Conservation (phyloP, 345 rosid species). For the Linum usitatissimum region DNA sequence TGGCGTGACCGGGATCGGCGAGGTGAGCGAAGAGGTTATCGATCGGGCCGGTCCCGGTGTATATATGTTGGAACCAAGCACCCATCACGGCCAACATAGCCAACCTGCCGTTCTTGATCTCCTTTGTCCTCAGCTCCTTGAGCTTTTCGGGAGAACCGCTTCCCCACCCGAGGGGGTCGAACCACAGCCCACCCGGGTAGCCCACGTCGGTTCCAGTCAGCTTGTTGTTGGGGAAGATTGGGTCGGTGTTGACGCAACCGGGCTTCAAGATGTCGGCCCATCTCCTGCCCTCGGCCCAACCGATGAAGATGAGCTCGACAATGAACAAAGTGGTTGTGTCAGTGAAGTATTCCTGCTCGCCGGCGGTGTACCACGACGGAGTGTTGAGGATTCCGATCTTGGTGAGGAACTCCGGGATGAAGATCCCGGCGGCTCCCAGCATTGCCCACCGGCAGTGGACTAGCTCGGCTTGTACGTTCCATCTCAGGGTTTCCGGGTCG, state of each 20-base stretch:
- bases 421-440: slow-evolving; percentile 96
- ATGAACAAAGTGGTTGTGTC: slow-evolving; percentile 84
- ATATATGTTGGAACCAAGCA: slow-evolving; percentile 98
- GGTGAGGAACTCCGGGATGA: slow-evolving; percentile 88
- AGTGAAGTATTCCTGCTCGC: slow-evolving; percentile 73
- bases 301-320: slow-evolving; percentile 70
- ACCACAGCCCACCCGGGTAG: slow-evolving; percentile 99
- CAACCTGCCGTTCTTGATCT: slow-evolving; percentile 89
- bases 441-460: slow-evolving; percentile 98
- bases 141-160: slow-evolving; percentile 69
- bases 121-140: slow-evolving; percentile 87
- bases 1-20: slow-evolving; percentile 96
- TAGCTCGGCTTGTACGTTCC: slow-evolving; percentile 81
- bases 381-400: slow-evolving; percentile 82
- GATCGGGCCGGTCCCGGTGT: slow-evolving; percentile 94
- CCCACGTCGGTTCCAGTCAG: slow-evolving; percentile 94
- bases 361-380: slow-evolving; percentile 92
- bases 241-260: slow-evolving; percentile 91
- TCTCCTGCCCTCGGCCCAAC: slow-evolving; percentile 97
- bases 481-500: slow-evolving; percentile 78
- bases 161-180: slow-evolving; percentile 96
- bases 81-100: slow-evolving; percentile 99
- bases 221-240: slow-evolving; percentile 94
- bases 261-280: slow-evolving; percentile 97
- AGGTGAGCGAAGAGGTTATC: slow-evolving; percentile 96